Percentiles rank a stretch among this genome's conserved stretches.
Conservation (phyloP, 1,284 basidiomycete genomes). For the Moesziomyces globuligerus region DNA sequence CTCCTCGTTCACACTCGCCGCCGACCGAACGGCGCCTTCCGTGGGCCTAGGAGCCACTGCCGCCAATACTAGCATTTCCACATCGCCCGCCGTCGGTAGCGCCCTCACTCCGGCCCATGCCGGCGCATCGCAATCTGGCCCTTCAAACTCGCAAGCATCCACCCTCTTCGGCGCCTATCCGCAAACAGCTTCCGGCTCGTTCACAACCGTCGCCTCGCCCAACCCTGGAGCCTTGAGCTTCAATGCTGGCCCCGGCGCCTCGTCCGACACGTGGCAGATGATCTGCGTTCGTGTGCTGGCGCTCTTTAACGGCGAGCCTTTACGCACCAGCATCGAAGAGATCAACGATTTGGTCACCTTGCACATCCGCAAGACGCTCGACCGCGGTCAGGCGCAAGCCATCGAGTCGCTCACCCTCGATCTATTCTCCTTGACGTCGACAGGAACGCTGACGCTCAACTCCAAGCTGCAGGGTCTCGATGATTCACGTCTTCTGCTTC, state of each 20-base stretch:
- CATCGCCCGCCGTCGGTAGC: constrained; percentile 24
- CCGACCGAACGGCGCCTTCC: constrained; percentile 20
- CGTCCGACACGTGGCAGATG: constrained; percentile 73
- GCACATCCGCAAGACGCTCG: constrained; percentile 74
- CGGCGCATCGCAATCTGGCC: constrained; percentile 10
- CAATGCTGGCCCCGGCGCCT: constrained; percentile 23
- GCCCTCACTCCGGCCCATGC: constrained; percentile 4
- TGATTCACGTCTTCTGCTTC: constrained; percentile 75
- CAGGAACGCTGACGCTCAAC: constrained; percentile 90
- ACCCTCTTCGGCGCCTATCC: constrained; percentile 15
- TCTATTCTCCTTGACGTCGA: constrained; percentile 81
- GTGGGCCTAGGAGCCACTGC: background rate
- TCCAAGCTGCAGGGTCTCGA: constrained; percentile 77
- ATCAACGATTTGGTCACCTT: constrained; percentile 77
- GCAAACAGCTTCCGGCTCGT: background rate
- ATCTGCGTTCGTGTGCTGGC: constrained; percentile 87
- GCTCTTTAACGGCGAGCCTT: constrained; percentile 87
- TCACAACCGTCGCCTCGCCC: constrained; percentile 19
- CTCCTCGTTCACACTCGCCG: constrained; percentile 10
- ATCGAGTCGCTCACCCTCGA: constrained; percentile 77
- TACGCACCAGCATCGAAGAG: constrained; percentile 90
- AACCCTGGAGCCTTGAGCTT: constrained; percentile 24
- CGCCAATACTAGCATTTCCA: constrained; percentile 1
- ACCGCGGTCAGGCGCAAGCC: constrained; percentile 68
- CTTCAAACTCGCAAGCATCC: constrained; percentile 1